Conservation (phyloP, 495 filamentous ascomycete genomes). For the Amniculicola lignicola region DNA sequence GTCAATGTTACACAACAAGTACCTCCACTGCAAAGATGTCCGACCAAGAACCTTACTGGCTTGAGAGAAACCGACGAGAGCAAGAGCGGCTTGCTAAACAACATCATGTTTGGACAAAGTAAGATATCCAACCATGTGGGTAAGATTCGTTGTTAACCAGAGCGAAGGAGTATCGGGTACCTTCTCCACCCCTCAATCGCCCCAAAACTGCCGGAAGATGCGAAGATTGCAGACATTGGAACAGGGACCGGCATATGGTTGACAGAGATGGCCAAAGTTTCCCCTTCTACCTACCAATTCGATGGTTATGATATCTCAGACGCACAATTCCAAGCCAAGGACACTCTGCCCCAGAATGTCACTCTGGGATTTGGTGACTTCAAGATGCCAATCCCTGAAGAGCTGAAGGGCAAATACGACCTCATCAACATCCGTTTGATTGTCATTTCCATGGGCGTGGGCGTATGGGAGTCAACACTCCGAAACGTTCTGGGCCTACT, state of each 20-base stretch:
- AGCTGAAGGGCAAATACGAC: slow-evolving; percentile 40
- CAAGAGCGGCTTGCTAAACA: slow-evolving; percentile 22
- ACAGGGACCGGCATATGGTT: slow-evolving; percentile 32
- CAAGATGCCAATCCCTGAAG: slow-evolving; percentile 37
- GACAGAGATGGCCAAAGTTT: slow-evolving; percentile 35
- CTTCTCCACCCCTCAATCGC: slow-evolving; percentile 28
- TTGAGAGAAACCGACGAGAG: slow-evolving; percentile 8
- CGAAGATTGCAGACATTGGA: slow-evolving; percentile 24
- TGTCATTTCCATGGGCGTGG: slow-evolving; percentile 36
- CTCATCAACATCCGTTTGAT: slow-evolving; percentile 44
- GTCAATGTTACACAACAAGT: neutral
- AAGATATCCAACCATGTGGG: neutral
- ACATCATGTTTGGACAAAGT: slow-evolving; percentile 24
- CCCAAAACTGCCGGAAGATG: slow-evolving; percentile 13
- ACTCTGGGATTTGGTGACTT: slow-evolving; percentile 40
- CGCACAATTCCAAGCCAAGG: slow-evolving; percentile 37
- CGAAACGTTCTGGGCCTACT: slow-evolving; percentile 26
- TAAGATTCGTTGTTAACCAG: neutral
- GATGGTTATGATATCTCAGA: slow-evolving; percentile 44
- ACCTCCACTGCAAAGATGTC: slow-evolving; percentile 1
- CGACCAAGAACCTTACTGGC: slow-evolving; percentile 27
- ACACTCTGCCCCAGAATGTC: slow-evolving; percentile 38
- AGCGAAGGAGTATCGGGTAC: slow-evolving; percentile 15
- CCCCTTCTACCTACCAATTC: slow-evolving; percentile 36
- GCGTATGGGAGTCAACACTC: slow-evolving; percentile 23